A percentile compares a stretch with the other conserved stretches of the same genome.
These are phyloP conservation scores for Pythium dissotocum DNA, from an alignment of 352 stramenopile species.

Conservation along the genomic window DNA sequence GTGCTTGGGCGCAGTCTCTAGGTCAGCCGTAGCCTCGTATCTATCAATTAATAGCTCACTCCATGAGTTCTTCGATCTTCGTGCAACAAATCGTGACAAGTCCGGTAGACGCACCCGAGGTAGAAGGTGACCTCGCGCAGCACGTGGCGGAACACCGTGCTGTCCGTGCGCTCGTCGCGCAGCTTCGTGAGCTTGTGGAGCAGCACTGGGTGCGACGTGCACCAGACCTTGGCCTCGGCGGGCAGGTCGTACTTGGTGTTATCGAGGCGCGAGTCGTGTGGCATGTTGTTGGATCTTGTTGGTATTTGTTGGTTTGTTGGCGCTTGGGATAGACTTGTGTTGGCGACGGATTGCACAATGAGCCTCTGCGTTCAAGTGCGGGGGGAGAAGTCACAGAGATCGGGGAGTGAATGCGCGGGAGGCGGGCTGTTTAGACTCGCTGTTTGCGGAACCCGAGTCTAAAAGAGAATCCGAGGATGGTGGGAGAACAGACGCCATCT, in stretches of 20 bases:
- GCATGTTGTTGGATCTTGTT: slow-evolving; percentile 47
- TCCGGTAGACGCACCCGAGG: slow-evolving; percentile 83
- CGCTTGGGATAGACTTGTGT: neutral
- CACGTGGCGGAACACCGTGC: slow-evolving; percentile 93
- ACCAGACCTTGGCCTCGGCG: slow-evolving; percentile 72
- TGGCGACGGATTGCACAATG: slow-evolving; percentile 2
- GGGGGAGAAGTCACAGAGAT: neutral
- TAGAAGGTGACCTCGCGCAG: slow-evolving; percentile 98
- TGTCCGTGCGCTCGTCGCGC: slow-evolving; percentile 92
- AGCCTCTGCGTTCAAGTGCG: neutral
- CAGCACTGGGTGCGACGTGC: slow-evolving; percentile 91
- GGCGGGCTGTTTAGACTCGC: neutral
- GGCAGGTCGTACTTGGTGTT: slow-evolving; percentile 66
- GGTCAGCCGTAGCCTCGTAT: slow-evolving; percentile 79
- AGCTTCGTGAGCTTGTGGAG: slow-evolving; percentile 97
- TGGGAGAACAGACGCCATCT: slow-evolving; percentile 18
- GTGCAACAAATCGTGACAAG: slow-evolving; percentile 71
- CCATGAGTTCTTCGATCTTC: neutral
- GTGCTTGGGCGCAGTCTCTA: slow-evolving; percentile 63
- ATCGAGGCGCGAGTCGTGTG: slow-evolving; percentile 59
- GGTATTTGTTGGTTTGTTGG: neutral
- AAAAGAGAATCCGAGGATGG: neutral
- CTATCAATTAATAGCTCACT: slow-evolving; percentile 25
- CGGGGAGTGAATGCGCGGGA: slow-evolving; percentile 17
- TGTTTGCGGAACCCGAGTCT: slow-evolving; percentile 3